Evolutionary conservation across 108 stramenopile species (phyloP).

Genomic region (Cyclotella baltica): DNA sequence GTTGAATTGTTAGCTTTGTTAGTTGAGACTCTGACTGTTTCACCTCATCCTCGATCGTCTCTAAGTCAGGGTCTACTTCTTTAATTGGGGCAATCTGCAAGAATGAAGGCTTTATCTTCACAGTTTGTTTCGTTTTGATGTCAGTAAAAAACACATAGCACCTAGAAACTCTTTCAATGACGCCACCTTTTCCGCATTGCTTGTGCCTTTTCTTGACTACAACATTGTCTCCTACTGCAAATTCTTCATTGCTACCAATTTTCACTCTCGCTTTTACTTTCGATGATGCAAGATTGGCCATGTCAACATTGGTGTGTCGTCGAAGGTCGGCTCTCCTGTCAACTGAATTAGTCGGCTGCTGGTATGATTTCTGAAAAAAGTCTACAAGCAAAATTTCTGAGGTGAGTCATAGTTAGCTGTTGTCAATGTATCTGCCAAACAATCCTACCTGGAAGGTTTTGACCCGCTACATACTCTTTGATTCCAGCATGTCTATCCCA

Average conservation of each 20-base stretch:
- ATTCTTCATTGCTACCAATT: not conserved
- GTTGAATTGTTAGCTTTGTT: not conserved
- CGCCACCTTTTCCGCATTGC: constrained; percentile 4
- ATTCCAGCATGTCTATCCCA: constrained; percentile 56
- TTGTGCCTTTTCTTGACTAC: not conserved
- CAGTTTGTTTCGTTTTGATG: not conserved
- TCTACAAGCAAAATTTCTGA: not conserved
- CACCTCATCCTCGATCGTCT: not conserved
- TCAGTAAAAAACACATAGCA: constrained; percentile 18
- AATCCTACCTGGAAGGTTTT: constrained; percentile 43
- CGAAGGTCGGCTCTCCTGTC: constrained; percentile 3
- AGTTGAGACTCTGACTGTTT: not conserved
- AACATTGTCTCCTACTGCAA: constrained; percentile 12
- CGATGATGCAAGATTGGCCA: not conserved
- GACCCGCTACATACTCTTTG: constrained; percentile 56
- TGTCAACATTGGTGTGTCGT: not conserved
- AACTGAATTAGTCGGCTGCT: constrained; percentile 2
- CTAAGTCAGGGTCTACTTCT: not conserved
- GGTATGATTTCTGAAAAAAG: constrained; percentile 10
- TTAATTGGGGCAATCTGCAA: not conserved
- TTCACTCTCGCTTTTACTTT: not conserved
- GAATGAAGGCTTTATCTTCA: constrained; percentile 15
- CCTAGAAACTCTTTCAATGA: constrained; percentile 6
- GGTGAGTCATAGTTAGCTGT: no score
- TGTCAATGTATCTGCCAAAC: no score